phyloP scores from a whole-genome alignment of 768 basidiomycete genomes.

The Pisolithus albus region DNA sequence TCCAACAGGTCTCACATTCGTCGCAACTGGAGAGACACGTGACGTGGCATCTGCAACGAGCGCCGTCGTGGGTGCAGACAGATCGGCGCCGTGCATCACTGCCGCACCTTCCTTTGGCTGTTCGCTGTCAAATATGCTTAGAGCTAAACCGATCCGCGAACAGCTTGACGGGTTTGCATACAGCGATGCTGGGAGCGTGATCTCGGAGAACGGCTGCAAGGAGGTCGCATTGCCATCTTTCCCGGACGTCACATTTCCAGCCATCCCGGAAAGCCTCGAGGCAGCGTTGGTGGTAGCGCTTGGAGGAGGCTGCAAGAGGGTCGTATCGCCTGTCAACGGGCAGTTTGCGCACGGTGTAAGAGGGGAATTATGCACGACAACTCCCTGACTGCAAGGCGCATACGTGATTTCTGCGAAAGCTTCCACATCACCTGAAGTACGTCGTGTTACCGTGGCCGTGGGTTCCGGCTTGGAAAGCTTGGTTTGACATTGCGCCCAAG shows the following conservation, averaged over 20 bases:
- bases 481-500: conserved; percentile 50
- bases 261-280: conserved; percentile 28
- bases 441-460: conserved; percentile 17
- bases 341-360: neutral
- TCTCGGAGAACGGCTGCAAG: conserved; percentile 34
- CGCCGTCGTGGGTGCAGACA: conserved; percentile 9
- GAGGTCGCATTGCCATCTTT: conserved; percentile 19
- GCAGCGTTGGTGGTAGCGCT: conserved; percentile 35
- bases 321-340: conserved; percentile 23
- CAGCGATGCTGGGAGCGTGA: conserved; percentile 37
- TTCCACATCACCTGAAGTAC: conserved; percentile 14
- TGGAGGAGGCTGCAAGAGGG: conserved; percentile 36
- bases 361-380: too few relatives aligned
- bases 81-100: conserved; percentile 12
- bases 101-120: conserved; percentile 32
- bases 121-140: conserved; percentile 35
- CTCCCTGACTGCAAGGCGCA: conserved; percentile 4
- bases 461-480: conserved; percentile 25
- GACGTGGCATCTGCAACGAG: neutral
- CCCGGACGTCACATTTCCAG: conserved; percentile 15
- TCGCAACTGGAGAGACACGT: conserved; percentile 35
- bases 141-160: conserved; percentile 28
- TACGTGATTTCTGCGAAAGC: conserved; percentile 6
- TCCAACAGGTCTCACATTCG: conserved; percentile 29
- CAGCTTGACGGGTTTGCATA: conserved; percentile 39